These are phyloP conservation scores for Fusarium tuaranense DNA, from an alignment of 2,329 filamentous ascomycete genomes.

Conservation along the genomic window DNA sequence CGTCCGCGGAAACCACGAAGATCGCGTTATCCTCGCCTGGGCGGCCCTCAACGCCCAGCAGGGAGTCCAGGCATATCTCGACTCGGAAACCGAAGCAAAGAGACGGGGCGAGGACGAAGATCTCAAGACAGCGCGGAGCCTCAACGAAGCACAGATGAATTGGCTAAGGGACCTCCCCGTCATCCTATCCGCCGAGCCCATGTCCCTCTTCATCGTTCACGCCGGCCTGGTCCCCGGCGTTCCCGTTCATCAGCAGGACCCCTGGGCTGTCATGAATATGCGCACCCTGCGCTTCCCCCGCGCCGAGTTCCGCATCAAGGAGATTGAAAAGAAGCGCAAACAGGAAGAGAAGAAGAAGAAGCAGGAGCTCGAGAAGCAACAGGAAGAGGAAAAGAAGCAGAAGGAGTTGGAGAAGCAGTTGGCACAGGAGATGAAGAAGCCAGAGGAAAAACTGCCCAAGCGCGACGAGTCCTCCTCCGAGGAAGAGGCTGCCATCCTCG, in stretches of 20 bases:
- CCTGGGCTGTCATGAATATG: conserved; percentile 92
- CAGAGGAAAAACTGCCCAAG: conserved; percentile 3
- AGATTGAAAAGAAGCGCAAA: conserved; percentile 41
- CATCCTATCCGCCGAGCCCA: conserved; percentile 78
- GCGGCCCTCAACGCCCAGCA: conserved; percentile 40
- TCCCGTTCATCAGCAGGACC: conserved; percentile 76
- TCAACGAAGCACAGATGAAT: conserved; percentile 68
- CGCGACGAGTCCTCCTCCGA: conserved; percentile 6
- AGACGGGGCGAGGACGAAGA: conserved; percentile 53
- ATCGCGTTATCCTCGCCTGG: conserved; percentile 79
- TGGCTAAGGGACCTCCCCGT: conserved; percentile 81
- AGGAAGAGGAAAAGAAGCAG: conserved; percentile 17
- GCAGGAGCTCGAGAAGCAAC: conserved; percentile 30
- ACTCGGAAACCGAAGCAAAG: conserved; percentile 37
- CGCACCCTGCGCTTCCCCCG: conserved; percentile 75
- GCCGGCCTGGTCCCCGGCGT: conserved; percentile 86
- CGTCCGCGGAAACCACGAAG: conserved; percentile 94
- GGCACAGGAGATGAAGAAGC: conserved; percentile 20
- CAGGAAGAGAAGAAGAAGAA: conserved; percentile 38
- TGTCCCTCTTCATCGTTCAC: conserved; percentile 80
- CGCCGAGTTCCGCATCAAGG: conserved; percentile 53
- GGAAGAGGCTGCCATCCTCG: background rate
- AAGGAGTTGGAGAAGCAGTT: conserved; percentile 35
- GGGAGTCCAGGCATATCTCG: conserved; percentile 44
- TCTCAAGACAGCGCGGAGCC: conserved; percentile 67